Evolutionary conservation across 768 basidiomycete genomes (phyloP).

Genomic region (Macrocybe gigantea): DNA sequence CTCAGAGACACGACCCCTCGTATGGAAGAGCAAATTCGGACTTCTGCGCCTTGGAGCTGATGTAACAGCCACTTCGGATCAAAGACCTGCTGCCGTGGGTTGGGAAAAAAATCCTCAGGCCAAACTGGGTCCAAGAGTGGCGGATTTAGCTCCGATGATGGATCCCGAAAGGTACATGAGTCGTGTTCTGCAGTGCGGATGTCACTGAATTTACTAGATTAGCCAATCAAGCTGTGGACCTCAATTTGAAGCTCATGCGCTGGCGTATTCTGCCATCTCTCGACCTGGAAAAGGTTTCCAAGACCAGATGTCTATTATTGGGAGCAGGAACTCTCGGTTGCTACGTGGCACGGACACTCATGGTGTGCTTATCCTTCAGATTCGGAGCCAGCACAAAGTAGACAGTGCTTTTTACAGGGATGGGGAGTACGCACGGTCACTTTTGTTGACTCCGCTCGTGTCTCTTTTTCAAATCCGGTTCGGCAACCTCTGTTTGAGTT

Average conservation of each 20-base stretch:
- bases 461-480: slow-evolving; percentile 97
- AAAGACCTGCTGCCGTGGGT: slow-evolving; percentile 67
- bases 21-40: slow-evolving; percentile 65
- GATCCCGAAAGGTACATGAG: slow-evolving; percentile 66
- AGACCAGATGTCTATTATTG: slow-evolving; percentile 76
- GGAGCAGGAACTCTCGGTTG: slow-evolving; percentile 97
- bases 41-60: slow-evolving; percentile 30
- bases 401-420: slow-evolving; percentile 43
- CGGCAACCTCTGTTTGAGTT: slow-evolving; percentile 96
- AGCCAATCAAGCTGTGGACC: slow-evolving; percentile 94
- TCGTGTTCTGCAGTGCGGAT: background rate
- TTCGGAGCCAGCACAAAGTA: background rate
- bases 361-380: slow-evolving; percentile 48
- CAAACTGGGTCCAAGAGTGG: slow-evolving; percentile 80
- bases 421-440: slow-evolving; percentile 97
- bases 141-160: slow-evolving; percentile 95
- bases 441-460: slow-evolving; percentile 83
- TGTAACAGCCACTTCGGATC: background rate
- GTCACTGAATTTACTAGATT: slow-evolving; percentile 42
- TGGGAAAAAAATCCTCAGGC: slow-evolving; percentile 94
- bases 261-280: slow-evolving; percentile 93
- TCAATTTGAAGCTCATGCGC: slow-evolving; percentile 96
- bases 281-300: slow-evolving; percentile 81
- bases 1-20: slow-evolving; percentile 36
- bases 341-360: slow-evolving; percentile 87